phyloP scores from a whole-genome alignment of 768 basidiomycete genomes.

The Suillus cothurnatus region DNA sequence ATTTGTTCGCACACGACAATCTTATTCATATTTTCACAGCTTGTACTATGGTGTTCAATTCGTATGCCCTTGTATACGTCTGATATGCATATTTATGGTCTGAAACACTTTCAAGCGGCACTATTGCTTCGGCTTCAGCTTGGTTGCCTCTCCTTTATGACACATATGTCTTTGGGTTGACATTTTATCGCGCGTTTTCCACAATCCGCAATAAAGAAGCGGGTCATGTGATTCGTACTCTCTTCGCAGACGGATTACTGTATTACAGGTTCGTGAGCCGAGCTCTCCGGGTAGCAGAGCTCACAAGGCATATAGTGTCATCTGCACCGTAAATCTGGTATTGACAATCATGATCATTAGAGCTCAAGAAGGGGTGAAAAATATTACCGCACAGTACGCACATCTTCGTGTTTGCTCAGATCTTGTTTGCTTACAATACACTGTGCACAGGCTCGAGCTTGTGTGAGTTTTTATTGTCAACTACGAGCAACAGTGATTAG shows the following conservation, averaged over 20 bases:
- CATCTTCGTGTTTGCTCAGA: background rate
- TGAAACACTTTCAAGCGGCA: constrained; percentile 14
- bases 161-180: constrained; percentile 37
- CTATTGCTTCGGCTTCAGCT: constrained; percentile 37
- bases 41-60: constrained; percentile 43
- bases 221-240: constrained; percentile 25
- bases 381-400: constrained; percentile 36
- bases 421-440: background rate
- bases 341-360: constrained; percentile 41
- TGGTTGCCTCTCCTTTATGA: constrained; percentile 46
- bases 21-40: constrained; percentile 28
- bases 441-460: constrained; percentile 33
- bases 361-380: constrained; percentile 33
- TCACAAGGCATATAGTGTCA: constrained; percentile 28
- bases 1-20: constrained; percentile 26
- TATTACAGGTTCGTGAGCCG: constrained; percentile 34
- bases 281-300: background rate
- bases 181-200: constrained; percentile 32
- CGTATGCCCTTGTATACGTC: constrained; percentile 20
- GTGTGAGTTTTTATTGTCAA: constrained; percentile 34
- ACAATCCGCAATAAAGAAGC: constrained; percentile 19
- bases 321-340: constrained; percentile 40
- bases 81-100: background rate
- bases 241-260: constrained; percentile 36
- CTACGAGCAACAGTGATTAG: constrained; percentile 36